Evolutionary conservation across 2,329 filamentous ascomycete genomes (phyloP).

Genomic region (Ceratocystis ficicola): DNA sequence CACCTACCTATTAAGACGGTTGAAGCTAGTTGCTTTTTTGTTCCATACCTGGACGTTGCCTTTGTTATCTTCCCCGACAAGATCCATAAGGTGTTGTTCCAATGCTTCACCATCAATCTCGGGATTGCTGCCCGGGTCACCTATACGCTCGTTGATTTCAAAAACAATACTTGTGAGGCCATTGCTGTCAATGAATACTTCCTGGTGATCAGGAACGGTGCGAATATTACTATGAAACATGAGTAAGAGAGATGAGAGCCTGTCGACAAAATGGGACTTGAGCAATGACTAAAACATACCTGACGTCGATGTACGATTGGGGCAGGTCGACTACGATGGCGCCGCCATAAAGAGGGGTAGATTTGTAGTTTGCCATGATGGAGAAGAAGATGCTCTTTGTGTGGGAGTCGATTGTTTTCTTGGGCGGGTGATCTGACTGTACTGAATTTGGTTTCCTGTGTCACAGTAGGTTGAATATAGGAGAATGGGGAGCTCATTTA

Average conservation of each 20-base stretch:
- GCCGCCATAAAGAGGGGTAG: slow-evolving; percentile 56
- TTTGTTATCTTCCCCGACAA: slow-evolving; percentile 48
- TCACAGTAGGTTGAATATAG: too few species aligned
- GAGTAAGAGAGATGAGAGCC: slow-evolving; percentile 5
- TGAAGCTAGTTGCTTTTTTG: slow-evolving; percentile 48
- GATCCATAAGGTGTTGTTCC: slow-evolving; percentile 55
- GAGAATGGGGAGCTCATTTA: too few species aligned
- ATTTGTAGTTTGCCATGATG: slow-evolving; percentile 43
- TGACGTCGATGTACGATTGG: slow-evolving; percentile 57
- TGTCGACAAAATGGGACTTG: slow-evolving; percentile 2
- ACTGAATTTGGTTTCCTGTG: too few species aligned
- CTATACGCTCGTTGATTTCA: slow-evolving; percentile 77
- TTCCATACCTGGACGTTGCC: slow-evolving; percentile 56
- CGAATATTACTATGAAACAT: slow-evolving; percentile 47
- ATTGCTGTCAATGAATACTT: slow-evolving; percentile 74
- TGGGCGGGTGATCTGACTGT: too few species aligned
- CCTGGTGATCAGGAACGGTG: slow-evolving; percentile 75
- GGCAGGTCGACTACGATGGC: slow-evolving; percentile 59
- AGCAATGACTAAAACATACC: slow-evolving; percentile 36
- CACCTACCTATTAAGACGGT: slow-evolving; percentile 40
- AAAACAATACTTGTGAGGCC: slow-evolving; percentile 81
- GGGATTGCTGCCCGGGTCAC: slow-evolving; percentile 39
- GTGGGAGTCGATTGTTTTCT: neutral
- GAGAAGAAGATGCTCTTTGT: neutral
- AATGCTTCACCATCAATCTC: slow-evolving; percentile 58